A percentile compares a stretch with the other conserved stretches of the same genome.
phyloP scores from a whole-genome alignment of 2,329 filamentous ascomycete species.

The Diaporthe caulivora region DNA sequence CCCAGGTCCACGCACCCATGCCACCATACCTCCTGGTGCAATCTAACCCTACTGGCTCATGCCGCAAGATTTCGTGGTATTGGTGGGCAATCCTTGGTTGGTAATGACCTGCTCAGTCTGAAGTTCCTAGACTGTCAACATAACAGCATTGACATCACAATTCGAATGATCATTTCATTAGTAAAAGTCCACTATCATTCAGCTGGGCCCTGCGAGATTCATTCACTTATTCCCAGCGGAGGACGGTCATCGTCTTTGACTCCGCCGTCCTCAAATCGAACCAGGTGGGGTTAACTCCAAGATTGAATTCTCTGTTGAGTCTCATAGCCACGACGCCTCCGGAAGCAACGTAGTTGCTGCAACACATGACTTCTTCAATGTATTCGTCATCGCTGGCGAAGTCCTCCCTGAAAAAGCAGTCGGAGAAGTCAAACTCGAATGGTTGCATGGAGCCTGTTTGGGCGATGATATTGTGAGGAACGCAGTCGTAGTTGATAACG shows the following conservation, averaged over 20 bases:
- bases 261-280: no score
- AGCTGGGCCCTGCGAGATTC: no score
- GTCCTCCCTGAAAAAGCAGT: conserved; percentile 10
- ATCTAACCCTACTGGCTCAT: no score
- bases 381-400: conserved; percentile 12
- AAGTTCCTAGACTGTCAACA: neutral
- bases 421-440: neutral
- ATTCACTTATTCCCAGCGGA: no score
- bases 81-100: no score
- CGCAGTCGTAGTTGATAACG: neutral
- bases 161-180: neutral
- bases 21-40: no score
- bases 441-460: conserved; percentile 14
- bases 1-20: neutral
- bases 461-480: neutral
- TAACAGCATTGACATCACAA: no score
- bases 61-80: neutral
- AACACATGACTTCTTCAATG: neutral
- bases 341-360: neutral
- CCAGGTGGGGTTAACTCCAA: no score
- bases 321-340: neutral
- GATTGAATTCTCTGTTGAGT: conserved; percentile 3
- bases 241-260: no score
- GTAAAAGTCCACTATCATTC: no score
- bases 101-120: neutral